phyloP scores from a whole-genome alignment of 2,329 filamentous ascomycete genomes.

The Davidsoniella neocaledoniae region DNA sequence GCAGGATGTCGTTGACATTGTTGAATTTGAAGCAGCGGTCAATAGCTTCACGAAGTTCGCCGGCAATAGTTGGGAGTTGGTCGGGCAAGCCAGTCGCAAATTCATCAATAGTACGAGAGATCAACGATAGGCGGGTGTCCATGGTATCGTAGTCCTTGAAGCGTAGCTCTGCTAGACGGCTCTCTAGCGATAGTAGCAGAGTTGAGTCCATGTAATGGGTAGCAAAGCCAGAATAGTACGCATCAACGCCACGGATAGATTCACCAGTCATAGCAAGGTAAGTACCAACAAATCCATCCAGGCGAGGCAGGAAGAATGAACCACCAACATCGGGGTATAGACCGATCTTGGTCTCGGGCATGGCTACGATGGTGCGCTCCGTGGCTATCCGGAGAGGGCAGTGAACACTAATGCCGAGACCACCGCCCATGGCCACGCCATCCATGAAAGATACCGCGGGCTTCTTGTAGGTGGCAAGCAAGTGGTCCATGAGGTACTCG shows the following conservation, averaged over 20 bases:
- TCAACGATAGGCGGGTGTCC: constrained; percentile 46
- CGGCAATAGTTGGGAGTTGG: constrained; percentile 46
- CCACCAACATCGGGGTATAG: constrained; percentile 98
- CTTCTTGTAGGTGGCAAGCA: constrained; percentile 85
- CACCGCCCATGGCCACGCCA: constrained; percentile 95
- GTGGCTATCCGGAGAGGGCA: constrained; percentile 94
- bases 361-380: constrained; percentile 87
- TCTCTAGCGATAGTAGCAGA: constrained; percentile 62
- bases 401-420: constrained; percentile 85
- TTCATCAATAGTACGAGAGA: constrained; percentile 83
- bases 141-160: constrained; percentile 64
- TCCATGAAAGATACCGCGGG: constrained; percentile 95
- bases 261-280: constrained; percentile 90
- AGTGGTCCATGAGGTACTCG: constrained; percentile 92
- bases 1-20: constrained; percentile 52
- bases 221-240: constrained; percentile 79
- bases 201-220: constrained; percentile 95
- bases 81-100: constrained; percentile 74
- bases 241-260: constrained; percentile 63
- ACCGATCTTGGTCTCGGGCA: constrained; percentile 96
- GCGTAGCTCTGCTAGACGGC: constrained; percentile 70
- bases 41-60: constrained; percentile 59
- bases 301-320: constrained; percentile 83
- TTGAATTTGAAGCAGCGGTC: constrained; percentile 64
- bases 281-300: constrained; percentile 74